phyloP scores from a whole-genome alignment of 2,329 filamentous ascomycete genomes.

The Penicillium digitatum region DNA sequence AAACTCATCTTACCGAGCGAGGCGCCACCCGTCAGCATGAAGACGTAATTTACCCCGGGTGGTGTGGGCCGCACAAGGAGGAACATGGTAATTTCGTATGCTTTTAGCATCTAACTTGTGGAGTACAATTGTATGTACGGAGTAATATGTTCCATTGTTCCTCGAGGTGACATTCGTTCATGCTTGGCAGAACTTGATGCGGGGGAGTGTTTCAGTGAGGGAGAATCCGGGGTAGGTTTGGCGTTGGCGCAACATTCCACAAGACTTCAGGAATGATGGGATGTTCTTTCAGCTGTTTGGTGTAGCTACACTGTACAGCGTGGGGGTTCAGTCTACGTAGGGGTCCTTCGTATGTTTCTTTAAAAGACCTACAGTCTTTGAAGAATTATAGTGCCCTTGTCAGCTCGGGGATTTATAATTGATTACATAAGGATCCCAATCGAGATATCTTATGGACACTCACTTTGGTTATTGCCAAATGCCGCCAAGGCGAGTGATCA shows the following conservation, averaged over 20 bases:
- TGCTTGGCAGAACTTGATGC: constrained; percentile 8
- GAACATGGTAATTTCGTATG: background rate
- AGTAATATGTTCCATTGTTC: background rate
- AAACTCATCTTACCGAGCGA: background rate
- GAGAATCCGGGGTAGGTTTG: constrained; percentile 10
- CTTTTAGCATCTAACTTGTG: background rate
- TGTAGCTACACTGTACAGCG: background rate
- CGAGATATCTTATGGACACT: background rate
- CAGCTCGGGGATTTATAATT: background rate
- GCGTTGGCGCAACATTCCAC: constrained; percentile 4
- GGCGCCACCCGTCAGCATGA: background rate
- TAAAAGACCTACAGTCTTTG: background rate
- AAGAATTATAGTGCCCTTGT: constrained; percentile 2
- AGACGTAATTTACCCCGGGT: background rate
- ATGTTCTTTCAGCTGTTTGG: background rate
- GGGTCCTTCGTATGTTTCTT: background rate
- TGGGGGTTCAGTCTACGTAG: background rate
- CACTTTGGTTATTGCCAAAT: background rate
- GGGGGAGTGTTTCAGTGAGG: background rate
- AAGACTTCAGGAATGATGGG: background rate
- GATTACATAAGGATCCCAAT: constrained; percentile 8
- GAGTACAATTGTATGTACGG: background rate
- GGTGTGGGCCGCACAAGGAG: background rate
- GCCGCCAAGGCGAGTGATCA: constrained; percentile 24
- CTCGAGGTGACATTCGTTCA: constrained; percentile 2